These are phyloP conservation scores for Cardiospermum halicacabum DNA, from an alignment of 345 rosid genomes.

Conservation along the genomic window DNA sequence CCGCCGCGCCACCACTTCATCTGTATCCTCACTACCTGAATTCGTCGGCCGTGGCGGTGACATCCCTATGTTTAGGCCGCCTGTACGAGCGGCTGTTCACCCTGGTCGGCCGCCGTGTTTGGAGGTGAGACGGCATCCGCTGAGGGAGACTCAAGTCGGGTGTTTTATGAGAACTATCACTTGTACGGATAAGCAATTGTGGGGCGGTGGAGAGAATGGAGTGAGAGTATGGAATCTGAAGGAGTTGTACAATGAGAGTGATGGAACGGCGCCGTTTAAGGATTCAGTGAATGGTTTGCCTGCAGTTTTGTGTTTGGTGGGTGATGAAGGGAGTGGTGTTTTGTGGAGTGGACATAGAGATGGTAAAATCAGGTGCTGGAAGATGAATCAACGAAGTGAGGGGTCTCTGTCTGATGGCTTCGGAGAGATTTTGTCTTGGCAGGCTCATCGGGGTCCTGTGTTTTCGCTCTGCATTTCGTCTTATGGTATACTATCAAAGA, in stretches of 20 bases:
- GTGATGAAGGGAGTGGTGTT: conserved; percentile 56
- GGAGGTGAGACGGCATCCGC: conserved; percentile 83
- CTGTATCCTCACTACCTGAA: conserved; percentile 42
- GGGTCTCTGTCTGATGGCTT: conserved; percentile 24
- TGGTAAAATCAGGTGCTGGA: conserved; percentile 82
- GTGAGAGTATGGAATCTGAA: conserved; percentile 68
- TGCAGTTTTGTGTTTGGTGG: conserved; percentile 64
- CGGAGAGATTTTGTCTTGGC: conserved; percentile 74
- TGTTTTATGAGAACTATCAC: conserved; percentile 65
- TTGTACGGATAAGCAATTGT: conserved; percentile 57
- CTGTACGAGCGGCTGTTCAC: conserved; percentile 66
- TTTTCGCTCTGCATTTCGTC: conserved; percentile 63
- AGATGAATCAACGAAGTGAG: conserved; percentile 19
- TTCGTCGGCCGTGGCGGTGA: conserved; percentile 51
- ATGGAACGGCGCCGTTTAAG: conserved; percentile 68
- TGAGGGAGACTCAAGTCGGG: conserved; percentile 75
- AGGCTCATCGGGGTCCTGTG: conserved; percentile 84
- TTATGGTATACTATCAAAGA: conserved; percentile 36
- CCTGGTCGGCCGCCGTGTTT: conserved; percentile 75
- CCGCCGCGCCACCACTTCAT: conserved; percentile 2
- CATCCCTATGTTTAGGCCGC: conserved; percentile 55
- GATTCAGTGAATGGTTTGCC: conserved; percentile 49
- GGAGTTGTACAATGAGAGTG: conserved; percentile 48
- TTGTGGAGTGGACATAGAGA: conserved; percentile 96
- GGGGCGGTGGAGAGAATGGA: conserved; percentile 79